Conservation (phyloP, 2,329 filamentous ascomycete genomes). For the Penicillium sp. region DNA sequence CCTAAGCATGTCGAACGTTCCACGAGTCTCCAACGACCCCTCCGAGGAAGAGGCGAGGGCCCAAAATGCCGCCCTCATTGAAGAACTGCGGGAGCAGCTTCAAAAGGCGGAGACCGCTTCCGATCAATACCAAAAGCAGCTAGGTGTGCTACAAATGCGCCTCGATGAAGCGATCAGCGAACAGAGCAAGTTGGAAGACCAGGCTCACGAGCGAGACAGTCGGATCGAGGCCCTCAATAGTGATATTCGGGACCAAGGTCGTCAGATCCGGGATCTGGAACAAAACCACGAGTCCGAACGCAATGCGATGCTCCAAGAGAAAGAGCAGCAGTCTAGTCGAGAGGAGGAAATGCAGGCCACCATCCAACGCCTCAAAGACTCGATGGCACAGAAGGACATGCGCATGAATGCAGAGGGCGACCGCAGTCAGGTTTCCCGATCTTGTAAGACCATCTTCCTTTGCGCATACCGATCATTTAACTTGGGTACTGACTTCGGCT, state of each 20-base stretch:
- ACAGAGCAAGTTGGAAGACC: constrained; percentile 84
- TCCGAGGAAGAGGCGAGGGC: constrained; percentile 73
- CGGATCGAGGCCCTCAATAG: constrained; percentile 77
- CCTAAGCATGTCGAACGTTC: constrained; percentile 45
- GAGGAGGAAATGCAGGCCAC: constrained; percentile 90
- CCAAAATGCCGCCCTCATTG: constrained; percentile 74
- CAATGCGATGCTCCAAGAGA: constrained; percentile 83
- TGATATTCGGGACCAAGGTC: constrained; percentile 79
- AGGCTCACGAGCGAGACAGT: constrained; percentile 81
- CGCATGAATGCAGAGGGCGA: constrained; percentile 54
- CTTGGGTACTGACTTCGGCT: constrained; percentile 20
- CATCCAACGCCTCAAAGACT: constrained; percentile 90
- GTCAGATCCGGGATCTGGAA: constrained; percentile 88
- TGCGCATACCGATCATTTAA: not conserved
- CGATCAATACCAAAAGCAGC: constrained; percentile 80
- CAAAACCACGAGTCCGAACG: constrained; percentile 89
- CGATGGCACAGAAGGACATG: constrained; percentile 72
- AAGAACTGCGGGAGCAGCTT: constrained; percentile 81
- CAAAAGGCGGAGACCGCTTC: constrained; percentile 76
- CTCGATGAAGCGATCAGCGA: constrained; percentile 83
- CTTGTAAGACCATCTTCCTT: constrained; percentile 45
- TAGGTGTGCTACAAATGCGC: constrained; percentile 78
- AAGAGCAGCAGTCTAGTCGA: constrained; percentile 78
- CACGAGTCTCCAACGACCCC: constrained; percentile 51
- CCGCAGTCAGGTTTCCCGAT: constrained; percentile 52